Base-by-base conservation (phyloP, 139 green algal genomes). In the Nannochloris sp. region DNA sequence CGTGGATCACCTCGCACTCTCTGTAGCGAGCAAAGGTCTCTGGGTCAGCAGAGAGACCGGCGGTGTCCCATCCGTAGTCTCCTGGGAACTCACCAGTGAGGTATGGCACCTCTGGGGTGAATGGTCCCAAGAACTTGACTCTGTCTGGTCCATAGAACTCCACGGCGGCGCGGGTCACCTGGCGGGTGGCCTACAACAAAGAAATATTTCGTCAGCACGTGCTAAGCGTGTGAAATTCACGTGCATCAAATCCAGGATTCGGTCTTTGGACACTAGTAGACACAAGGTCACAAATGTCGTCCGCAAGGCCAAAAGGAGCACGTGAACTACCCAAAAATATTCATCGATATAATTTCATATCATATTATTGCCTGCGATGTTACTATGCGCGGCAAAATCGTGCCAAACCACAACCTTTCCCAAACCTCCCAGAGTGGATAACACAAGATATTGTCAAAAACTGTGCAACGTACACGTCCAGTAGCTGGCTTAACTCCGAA, bases 1-100 rank as follows among this genome's bases (percentile, higher is more conserved):
- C 87, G 81, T 98, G 93, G 78, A 98, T 95, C 46, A 99, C 63
- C 86, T 99, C 93, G 53, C 89, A 64, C 85, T 96, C 89, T 62
- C 93, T 83, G 84, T 95, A 96, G 67, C 80, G 67, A 37, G 79
- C 61, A 49, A 90, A 93, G 75, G 81, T 90, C 80, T 90, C 85
- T 50, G 90, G 90, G 88, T 96, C 89, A 46, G 89, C 86, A 34
- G 88, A 95, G 64, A 97, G 87, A 62, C 90, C 88, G 46, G 85
- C 87, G 64, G 89, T 94, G 81, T 97, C 90, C 88, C 87, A 96
- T 76, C 89, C 89, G 69, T 96, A 96, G 85, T 95, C 87, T 71
- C 88, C 88, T 55, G 88, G 72, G 78, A 85, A 94, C 88, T 95
- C 88, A 62, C 88, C 87, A 19, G 71, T 90, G 66, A 90, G 71